Evolutionary conservation across 1,139 yeast genomes (phyloP), one percentile per base, ranked within the genome.

Genomic region (Geotrichum reessii): DNA sequence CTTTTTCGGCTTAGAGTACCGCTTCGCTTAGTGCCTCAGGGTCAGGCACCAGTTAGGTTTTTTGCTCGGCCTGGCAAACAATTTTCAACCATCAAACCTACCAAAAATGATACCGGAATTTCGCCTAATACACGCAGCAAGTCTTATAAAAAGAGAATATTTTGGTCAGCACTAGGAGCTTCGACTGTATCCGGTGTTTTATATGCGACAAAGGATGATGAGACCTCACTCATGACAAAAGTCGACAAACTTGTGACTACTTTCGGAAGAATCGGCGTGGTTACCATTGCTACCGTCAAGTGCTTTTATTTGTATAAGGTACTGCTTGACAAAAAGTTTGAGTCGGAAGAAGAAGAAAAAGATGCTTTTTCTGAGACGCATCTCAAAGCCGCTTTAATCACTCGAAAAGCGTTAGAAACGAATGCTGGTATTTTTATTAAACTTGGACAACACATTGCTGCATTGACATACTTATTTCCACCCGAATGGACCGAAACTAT

Each of bases 381-480:
- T 71, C 72, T 77, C 62, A 76, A 77, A 59, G 93, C 97, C 53
- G 98, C 99, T 0, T 71, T 77, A 19, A 85, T 91, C 55, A 89
- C 98, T 0, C 77, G 90, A 61, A 75, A 76, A 58, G 97, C 97
- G 0, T 75, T 93, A 47, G 93, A 90, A 66, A 78, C 77, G 42
- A 93, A 93, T 68, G 97, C 97, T 17, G 99, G 99, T 2, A 81
- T 93, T 7, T 93, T 86, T 72, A 93, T 93, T 71, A 95, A 95
- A 71, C 76, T 93, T 52, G 99, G 99, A 7, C 99, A 93, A 70
- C 99, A 93, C 71, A 78, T 93, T 21, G 82, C 93, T 40, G 98
- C 98, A 0, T 79, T 93, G 79, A 89, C 97, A 0, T 95, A 93
- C 72, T 76, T 93, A 42, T 76, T 93, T 60, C 99, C 99, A 0